Percentiles rank a stretch among this genome's conserved stretches.
Evolutionary conservation across 306 rosid genomes (phyloP).

Genomic region (Glycine latifolia): DNA sequence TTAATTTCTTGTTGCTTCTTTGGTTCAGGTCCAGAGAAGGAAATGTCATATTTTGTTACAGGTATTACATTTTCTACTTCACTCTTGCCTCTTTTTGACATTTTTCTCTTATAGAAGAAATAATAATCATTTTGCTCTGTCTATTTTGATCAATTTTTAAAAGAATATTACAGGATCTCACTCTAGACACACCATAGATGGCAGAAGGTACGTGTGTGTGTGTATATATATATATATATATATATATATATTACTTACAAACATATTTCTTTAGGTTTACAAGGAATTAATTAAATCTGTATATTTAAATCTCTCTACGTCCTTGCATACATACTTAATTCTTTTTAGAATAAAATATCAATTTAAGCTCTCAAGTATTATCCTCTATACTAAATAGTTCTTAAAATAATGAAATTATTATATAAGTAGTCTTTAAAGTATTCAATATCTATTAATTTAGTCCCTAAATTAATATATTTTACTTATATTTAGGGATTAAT

Average conservation of each 20-base stretch:
- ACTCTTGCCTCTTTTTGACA: not conserved
- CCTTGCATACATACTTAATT: not conserved
- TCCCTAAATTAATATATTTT: no score
- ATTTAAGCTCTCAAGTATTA: no score
- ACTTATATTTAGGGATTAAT: no score
- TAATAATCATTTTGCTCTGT: slow-evolving; percentile 10
- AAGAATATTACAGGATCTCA: slow-evolving; percentile 51
- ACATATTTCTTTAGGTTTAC: not conserved
- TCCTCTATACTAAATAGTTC: no score
- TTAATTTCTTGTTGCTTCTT: slow-evolving; percentile 19
- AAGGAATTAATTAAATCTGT: not conserved
- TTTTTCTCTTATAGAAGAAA: not conserved
- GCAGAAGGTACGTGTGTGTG: slow-evolving; percentile 45
- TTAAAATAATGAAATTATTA: no score
- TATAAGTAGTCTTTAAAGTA: no score
- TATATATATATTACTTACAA: not conserved
- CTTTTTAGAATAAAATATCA: not conserved
- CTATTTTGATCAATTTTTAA: slow-evolving; percentile 30
- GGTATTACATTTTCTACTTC: slow-evolving; percentile 44
- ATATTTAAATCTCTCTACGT: not conserved
- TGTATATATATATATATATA: no score
- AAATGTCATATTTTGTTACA: slow-evolving; percentile 72
- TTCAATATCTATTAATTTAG: no score
- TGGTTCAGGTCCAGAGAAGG: slow-evolving; percentile 81
- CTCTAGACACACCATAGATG: slow-evolving; percentile 75